Evolutionary conservation across 2,329 filamentous ascomycete species (phyloP), one percentile per base, ranked within the genome.

Genomic region (Phialophora expanda): DNA sequence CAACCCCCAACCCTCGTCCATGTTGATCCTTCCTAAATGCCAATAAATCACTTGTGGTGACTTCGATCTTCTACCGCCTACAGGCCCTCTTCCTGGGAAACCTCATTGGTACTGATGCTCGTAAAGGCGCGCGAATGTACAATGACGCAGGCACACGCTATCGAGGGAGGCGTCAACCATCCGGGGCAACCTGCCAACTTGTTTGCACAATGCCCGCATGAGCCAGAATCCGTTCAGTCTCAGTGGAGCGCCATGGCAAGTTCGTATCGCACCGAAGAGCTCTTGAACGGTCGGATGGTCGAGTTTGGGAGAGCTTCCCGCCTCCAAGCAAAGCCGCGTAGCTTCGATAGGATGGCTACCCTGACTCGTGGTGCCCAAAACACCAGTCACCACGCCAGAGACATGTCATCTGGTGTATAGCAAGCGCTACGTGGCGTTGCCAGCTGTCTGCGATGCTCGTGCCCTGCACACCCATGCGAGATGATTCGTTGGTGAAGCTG

Each of bases 401-500:
- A 44, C 38, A n/a, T 28, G 26, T 53, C 48, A 53, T 53, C 9
- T 28, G 48, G 22, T 53, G 11, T 53, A 53, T 17, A n/a, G 38
- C 38, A 17, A 44, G 38, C 17, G 38, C 48, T 53, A 53, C 48
- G 48, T 53, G 48, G 48, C 48, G 48, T 53, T 53, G 48, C 20
- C 48, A 53, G 48, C 26, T 53, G 48, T 53, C 26, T 53, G 20
- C 26, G 22, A 28, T 53, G 48, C 9, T 17, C 48, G 22, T 14
- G 38, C 26, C 48, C 20, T 53, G 48, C 48, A 53, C 22, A 24
- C 0, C 48, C 4, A 53, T 26, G 48, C 22, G 22, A 53, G 20
- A 53, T 28, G 48, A 53, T 53, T 53, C 48, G 48, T 53, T 28
- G 48, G 26, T 53, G 11, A 53, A 12, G 22, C 22, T 53, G 48